A percentile compares a stretch with the other conserved stretches of the same genome.
phyloP scores from a whole-genome alignment of 1,284 basidiomycete genomes.

The Sanghuangporus sanghuang region DNA sequence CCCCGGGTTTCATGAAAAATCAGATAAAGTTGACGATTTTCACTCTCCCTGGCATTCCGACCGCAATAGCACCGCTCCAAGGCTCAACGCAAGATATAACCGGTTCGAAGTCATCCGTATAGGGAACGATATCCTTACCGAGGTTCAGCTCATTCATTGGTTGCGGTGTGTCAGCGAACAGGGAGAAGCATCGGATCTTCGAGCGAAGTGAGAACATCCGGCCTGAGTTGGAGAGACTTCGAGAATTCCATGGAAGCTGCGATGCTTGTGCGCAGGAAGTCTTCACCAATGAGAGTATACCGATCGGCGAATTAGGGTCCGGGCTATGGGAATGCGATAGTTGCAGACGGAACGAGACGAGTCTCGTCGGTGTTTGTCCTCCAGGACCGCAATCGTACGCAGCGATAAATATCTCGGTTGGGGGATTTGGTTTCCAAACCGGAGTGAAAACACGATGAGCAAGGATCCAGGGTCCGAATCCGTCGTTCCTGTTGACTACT shows the following conservation, averaged over 20 bases:
- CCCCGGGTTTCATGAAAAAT: too few species aligned
- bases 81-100: background rate
- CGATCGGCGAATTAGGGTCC: too few species aligned
- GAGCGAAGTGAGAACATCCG: background rate
- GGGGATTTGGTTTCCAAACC: background rate
- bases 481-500: background rate
- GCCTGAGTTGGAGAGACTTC: background rate
- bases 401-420: background rate
- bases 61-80: constrained; percentile 1
- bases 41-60: background rate
- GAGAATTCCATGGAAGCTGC: background rate
- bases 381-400: background rate
- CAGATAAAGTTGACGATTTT: background rate
- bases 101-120: background rate
- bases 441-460: background rate
- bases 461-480: background rate
- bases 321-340: background rate
- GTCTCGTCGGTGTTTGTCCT: background rate
- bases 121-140: background rate
- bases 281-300: background rate
- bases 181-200: background rate
- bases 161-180: background rate
- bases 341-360: constrained; percentile 1
- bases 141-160: background rate
- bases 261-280: background rate